Base-by-base conservation (phyloP, 169 alveolate genomes). In the Plasmodium reichenowi region DNA sequence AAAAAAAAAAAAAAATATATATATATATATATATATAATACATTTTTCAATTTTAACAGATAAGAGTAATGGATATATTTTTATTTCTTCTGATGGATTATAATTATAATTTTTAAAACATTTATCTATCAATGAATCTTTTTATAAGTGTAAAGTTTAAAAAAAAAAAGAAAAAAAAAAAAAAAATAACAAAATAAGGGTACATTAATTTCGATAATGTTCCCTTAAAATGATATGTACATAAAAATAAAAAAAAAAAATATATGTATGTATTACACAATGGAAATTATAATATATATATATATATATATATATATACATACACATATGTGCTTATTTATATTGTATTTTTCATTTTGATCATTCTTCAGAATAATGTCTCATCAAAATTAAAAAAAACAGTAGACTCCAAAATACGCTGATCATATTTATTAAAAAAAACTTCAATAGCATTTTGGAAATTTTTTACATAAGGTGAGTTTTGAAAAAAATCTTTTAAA, bases 321-420 rank as follows among this genome's bases (percentile, higher is more conserved):
- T 52, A 8, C 4, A 52, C 2, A 0, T 52, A 52, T 52, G 6
- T 52, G 10, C 10, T 52, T 52, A 13, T 52, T 52, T 15, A 13
- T 52, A 15, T 50, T 50, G 15, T 52, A n/a, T 10, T n/a, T 52
- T 52, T 52, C 12, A 52, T n/a, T n/a, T 12, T 52, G 17, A 52
- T 12, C 13, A 52, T 52, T 2, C 72, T 54, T 59, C 70, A 80
- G 70, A 80, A 80, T 20, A 80, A 26, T 48, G 80, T 80, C 20
- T 80, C 90, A 62, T 80, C 90, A 56, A 80, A 80, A 80, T 80
- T 80, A 56, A 80, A 80, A 80, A 80, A 80, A 67, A 68, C 45
- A 15, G 90, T 80, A 3, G 90, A 80, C 80, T 80, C 90, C 43
- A 80, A 67, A 22, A 80, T 74, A 67, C 90, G 78, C 29, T 80